A percentile compares a stretch with the other conserved stretches of the same genome.
Evolutionary conservation across 1,284 basidiomycete genomes (phyloP).

Genomic region (Lentinula novae-zelandiae): DNA sequence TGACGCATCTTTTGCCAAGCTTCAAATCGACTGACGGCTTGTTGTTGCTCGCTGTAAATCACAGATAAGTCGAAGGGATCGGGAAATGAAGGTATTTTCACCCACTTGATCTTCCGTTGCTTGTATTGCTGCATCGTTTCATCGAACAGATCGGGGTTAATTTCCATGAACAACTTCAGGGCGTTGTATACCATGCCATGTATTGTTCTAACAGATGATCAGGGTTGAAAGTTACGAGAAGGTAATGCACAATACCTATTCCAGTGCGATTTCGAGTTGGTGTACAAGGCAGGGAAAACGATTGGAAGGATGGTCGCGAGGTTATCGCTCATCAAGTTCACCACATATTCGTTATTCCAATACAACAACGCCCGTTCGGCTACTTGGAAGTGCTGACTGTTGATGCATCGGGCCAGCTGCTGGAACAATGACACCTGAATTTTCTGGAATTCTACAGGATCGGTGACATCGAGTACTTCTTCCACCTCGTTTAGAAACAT

Average conservation of each 20-base stretch:
- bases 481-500: slow-evolving; percentile 99
- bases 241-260: slow-evolving; percentile 67
- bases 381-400: slow-evolving; percentile 99
- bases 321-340: slow-evolving; percentile 99
- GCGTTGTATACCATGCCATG: slow-evolving; percentile 99
- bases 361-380: slow-evolving; percentile 92
- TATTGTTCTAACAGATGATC: slow-evolving; percentile 69
- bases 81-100: slow-evolving; percentile 15
- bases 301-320: slow-evolving; percentile 88
- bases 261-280: slow-evolving; percentile 98
- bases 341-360: slow-evolving; percentile 99
- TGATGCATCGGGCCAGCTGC: slow-evolving; percentile 96
- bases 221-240: slow-evolving; percentile 7
- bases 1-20: slow-evolving; percentile 82
- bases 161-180: slow-evolving; percentile 98
- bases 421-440: slow-evolving; percentile 93
- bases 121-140: slow-evolving; percentile 94
- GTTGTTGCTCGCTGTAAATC: slow-evolving; percentile 71
- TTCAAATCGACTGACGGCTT: slow-evolving; percentile 75
- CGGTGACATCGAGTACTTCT: slow-evolving; percentile 98
- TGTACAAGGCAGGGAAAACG: slow-evolving; percentile 97
- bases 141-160: slow-evolving; percentile 95
- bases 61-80: slow-evolving; percentile 1
- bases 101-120: slow-evolving; percentile 81
- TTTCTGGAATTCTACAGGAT: slow-evolving; percentile 95